Evolutionary conservation across 495 filamentous ascomycete species (phyloP).

Genomic region (Penicillium coffeae): DNA sequence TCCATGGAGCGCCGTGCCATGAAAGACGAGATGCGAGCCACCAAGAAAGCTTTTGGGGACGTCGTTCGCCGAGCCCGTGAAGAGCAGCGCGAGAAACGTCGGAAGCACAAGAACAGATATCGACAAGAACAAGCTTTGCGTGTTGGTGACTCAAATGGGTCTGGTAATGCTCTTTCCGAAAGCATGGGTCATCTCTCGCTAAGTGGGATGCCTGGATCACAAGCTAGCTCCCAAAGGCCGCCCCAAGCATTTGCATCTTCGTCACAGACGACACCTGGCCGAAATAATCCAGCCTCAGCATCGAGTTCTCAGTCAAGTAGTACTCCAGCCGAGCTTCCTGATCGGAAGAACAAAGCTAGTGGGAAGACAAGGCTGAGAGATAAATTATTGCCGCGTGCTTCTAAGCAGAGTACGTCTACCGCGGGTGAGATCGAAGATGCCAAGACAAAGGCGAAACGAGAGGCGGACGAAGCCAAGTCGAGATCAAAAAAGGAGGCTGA

Average conservation of each 20-base stretch:
- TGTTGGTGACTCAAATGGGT: constrained; percentile 8
- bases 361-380: constrained; percentile 16
- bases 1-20: constrained; percentile 28
- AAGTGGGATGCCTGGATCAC: background rate
- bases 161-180: constrained; percentile 13
- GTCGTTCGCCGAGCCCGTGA: constrained; percentile 36
- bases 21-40: constrained; percentile 39
- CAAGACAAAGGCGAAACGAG: background rate
- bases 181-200: background rate
- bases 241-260: background rate
- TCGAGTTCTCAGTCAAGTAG: constrained; percentile 12
- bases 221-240: background rate
- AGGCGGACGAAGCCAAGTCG: background rate
- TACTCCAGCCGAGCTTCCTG: constrained; percentile 1
- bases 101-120: constrained; percentile 19
- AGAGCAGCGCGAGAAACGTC: constrained; percentile 34
- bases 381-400: constrained; percentile 16
- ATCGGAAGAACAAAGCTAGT: constrained; percentile 13
- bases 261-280: background rate
- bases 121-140: constrained; percentile 18
- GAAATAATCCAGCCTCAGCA: constrained; percentile 12
- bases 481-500: background rate
- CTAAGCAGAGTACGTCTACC: constrained; percentile 17
- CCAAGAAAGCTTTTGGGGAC: constrained; percentile 39
- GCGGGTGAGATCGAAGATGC: background rate